phyloP scores from a whole-genome alignment of 345 rosid species.

The Dipteronia dyeriana region DNA sequence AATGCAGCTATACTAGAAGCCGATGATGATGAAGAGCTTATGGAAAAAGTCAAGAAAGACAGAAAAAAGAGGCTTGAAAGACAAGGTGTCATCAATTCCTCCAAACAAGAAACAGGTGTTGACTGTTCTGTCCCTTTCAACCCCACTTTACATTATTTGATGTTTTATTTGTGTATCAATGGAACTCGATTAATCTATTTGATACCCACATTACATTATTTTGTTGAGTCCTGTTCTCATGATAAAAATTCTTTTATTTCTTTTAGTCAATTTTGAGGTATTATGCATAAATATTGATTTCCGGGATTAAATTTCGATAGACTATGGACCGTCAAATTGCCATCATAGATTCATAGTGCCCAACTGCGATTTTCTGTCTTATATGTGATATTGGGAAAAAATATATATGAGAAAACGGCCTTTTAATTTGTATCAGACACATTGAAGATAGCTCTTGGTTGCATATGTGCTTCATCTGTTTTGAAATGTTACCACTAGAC shows the following conservation, averaged over 20 bases:
- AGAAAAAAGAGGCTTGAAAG: conserved; percentile 86
- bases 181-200: neutral
- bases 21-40: conserved; percentile 83
- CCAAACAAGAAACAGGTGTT: conserved; percentile 75
- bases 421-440: neutral
- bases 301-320: neutral
- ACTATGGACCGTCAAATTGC: neutral
- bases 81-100: conserved; percentile 72
- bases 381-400: neutral
- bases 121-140: neutral
- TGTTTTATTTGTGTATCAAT: neutral
- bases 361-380: neutral
- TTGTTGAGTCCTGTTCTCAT: neutral
- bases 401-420: too few relatives aligned
- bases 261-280: neutral
- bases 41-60: conserved; percentile 85
- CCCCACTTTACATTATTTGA: neutral
- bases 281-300: neutral
- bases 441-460: conserved; percentile 6
- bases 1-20: conserved; percentile 90
- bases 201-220: neutral
- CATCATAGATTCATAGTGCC: neutral
- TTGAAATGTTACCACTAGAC: neutral
- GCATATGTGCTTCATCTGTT: neutral
- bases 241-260: neutral